Base-by-base conservation (phyloP, 331 rosid species). In the Prunus yedoensis region DNA sequence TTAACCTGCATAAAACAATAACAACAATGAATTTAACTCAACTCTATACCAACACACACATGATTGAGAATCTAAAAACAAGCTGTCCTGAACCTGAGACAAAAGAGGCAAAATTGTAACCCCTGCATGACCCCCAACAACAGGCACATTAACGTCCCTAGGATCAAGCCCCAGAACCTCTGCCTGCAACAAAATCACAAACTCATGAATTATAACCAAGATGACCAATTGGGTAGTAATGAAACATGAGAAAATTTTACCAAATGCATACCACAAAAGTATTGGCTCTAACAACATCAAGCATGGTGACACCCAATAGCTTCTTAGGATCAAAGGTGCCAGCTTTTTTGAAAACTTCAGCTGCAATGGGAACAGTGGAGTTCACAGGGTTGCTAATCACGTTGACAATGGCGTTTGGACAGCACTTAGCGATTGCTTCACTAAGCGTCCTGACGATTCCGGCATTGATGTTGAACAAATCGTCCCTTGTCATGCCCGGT, bases 401-500 rank as follows among this genome's bases (percentile, higher is more conserved):
- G 86, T 92, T 95, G 65, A 95, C 97, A 58, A 95, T 71, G 27
- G 97, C 97, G 70, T 85, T 80, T 25, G 99, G 99, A 68, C 99
- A 95, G 81, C 81, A 58, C 82, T 82, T 95, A 17, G 91, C 84
- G 74, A 95, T 78, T 74, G 96, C 99, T 86, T 95, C 97, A 50
- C 89, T 81, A 28, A 95, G 87, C 27, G 97, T 92, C 90, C 25
- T 92, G 70, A 92, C 99, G 71, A 95, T 95, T 77, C 99, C 99
- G 53, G 99, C 99, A 78, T 95, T 95, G 70, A 95, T 95, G 35
- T 92, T 95, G 77, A 95, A 95, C 64, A 95, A 84, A 77, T 95
- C 99, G 18, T 92, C 98, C 86, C 99, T 92, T 13, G 97, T 90
- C 99, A 95, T 95, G 67, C 97, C 99, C n/a, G 99, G 99, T 77